Base-by-base conservation (phyloP, 352 stramenopile genomes). In the Phytophthora aleatoria region DNA sequence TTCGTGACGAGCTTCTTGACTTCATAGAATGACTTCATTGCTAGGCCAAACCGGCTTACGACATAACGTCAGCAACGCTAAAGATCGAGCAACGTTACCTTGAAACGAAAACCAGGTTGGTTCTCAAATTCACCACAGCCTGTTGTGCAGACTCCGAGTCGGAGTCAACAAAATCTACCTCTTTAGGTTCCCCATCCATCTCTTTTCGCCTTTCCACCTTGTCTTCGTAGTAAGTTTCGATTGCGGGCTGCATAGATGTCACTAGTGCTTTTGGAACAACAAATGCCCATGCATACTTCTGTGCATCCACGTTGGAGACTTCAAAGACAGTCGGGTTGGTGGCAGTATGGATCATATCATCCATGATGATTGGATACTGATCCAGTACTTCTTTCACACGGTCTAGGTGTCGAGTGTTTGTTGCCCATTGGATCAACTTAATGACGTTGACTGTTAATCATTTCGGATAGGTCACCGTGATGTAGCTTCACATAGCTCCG, bases 311-410 rank as follows among this genome's bases (percentile, higher is more conserved):
- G 0, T 8, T 7, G 11, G 16, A 31, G 3, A 30, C 50, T 33
- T 60, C 42, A 15, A 60, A 51, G 1, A 51, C 53, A 6, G 28
- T 60, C 3, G 53, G 41, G 13, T 3, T 36, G n/a, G 41, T 42
- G 2, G 28, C 13, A 26, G n/a, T 36, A 33, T 38, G 15, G 7
- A 51, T 20, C 16, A 60, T 60, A 27, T 60, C 28, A n/a, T 60
- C 41, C 41, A 60, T 35, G 16, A 60, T 43, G 16, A 52, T 42
- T 12, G 53, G 42, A 26, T 60, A 52, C 13, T 51, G 41, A 2
- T 45, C 31, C 16, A 52, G 53, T 1, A 61, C 53, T 16, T 45
- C 11, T 38, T 52, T 39, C 5, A 61, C 53, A 38, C 42, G 53
- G 3, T 27, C 42, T 12, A 60, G 31, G 26, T 44, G 13, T 11